Conservation (phyloP, 495 filamentous ascomycete genomes). For the Peziza echinospora region DNA sequence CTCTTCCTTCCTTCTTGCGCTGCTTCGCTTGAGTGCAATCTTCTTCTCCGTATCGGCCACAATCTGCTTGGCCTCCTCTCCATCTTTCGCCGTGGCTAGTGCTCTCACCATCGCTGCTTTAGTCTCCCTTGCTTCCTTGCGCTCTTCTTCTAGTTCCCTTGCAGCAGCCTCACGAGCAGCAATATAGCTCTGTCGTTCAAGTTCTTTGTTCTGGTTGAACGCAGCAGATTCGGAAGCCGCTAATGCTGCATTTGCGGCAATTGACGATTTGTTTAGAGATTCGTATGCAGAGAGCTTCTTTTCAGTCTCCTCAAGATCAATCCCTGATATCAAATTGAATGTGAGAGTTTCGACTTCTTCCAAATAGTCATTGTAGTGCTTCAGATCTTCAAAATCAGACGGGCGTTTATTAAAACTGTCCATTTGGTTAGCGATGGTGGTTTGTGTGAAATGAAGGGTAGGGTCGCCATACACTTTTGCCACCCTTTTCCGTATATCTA, state of each 20-base stretch:
- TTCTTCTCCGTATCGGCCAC: slow-evolving; percentile 29
- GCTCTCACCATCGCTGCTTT: slow-evolving; percentile 29
- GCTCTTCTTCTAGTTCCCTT: slow-evolving; percentile 27
- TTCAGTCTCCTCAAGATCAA: slow-evolving; percentile 48
- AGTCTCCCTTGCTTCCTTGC: slow-evolving; percentile 28
- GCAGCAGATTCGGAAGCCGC: slow-evolving; percentile 32
- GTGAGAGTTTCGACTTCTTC: slow-evolving; percentile 80
- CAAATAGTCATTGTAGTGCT: slow-evolving; percentile 80
- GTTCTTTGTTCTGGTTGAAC: slow-evolving; percentile 36
- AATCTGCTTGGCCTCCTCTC: slow-evolving; percentile 41
- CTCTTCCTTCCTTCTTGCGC: slow-evolving; percentile 35
- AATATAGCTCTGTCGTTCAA: slow-evolving; percentile 35
- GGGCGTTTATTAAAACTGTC: slow-evolving; percentile 78
- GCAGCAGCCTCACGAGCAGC: slow-evolving; percentile 28
- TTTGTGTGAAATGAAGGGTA: no score
- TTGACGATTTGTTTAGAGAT: slow-evolving; percentile 40
- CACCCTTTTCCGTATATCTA: slow-evolving; percentile 70
- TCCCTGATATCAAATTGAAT: slow-evolving; percentile 60
- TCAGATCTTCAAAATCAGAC: slow-evolving; percentile 69
- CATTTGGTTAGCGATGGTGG: no score
- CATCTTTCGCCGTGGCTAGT: slow-evolving; percentile 27
- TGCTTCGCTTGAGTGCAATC: slow-evolving; percentile 26
- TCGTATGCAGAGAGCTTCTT: slow-evolving; percentile 42
- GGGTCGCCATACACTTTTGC: no score
- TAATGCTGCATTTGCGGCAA: slow-evolving; percentile 32